Percentiles rank a stretch among this genome's conserved stretches.
These are phyloP conservation scores for Spirogloea muscicola DNA, from an alignment of 139 green algal species.

Conservation along the genomic window DNA sequence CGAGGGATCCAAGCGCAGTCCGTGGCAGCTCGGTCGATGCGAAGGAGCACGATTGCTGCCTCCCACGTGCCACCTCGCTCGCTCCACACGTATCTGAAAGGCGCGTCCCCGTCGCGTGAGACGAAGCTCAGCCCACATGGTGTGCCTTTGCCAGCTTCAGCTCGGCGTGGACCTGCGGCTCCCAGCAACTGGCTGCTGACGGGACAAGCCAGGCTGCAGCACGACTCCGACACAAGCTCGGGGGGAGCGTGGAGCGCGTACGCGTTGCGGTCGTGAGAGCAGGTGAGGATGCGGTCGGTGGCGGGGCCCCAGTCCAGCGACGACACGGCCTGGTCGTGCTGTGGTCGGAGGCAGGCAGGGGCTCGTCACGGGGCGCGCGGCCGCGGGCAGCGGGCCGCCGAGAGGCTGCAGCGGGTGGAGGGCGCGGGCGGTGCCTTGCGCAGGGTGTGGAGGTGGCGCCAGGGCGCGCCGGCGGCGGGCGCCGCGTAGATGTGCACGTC, in stretches of 20 bases:
- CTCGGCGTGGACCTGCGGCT: too few species aligned
- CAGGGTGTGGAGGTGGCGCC: too few species aligned
- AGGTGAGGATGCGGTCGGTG: conserved; percentile 49
- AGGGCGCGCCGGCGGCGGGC: too few species aligned
- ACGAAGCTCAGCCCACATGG: not conserved
- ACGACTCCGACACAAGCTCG: too few species aligned
- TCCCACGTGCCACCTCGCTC: conserved; percentile 32
- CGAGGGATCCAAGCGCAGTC: conserved; percentile 34
- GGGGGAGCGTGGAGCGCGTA: too few species aligned
- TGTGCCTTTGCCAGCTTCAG: not conserved
- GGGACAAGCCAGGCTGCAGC: too few species aligned
- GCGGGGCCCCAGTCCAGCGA: conserved; percentile 47
- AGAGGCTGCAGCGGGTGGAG: too few species aligned
- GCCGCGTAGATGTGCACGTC: too few species aligned
- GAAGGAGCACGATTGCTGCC: conserved; percentile 42
- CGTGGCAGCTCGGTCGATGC: conserved; percentile 33
- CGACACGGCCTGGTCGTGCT: conserved; percentile 52
- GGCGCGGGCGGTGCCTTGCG: too few species aligned
- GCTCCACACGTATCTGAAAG: conserved; percentile 38
- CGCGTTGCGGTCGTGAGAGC: conserved; percentile 53
- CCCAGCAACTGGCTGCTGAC: too few species aligned
- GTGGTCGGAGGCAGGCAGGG: not conserved
- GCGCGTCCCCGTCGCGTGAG: not conserved
- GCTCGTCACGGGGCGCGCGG: too few species aligned
- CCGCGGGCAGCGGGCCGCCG: too few species aligned